These are phyloP conservation scores for Crotalaria pallida DNA, from an alignment of 306 rosid species.

Conservation along the genomic window DNA sequence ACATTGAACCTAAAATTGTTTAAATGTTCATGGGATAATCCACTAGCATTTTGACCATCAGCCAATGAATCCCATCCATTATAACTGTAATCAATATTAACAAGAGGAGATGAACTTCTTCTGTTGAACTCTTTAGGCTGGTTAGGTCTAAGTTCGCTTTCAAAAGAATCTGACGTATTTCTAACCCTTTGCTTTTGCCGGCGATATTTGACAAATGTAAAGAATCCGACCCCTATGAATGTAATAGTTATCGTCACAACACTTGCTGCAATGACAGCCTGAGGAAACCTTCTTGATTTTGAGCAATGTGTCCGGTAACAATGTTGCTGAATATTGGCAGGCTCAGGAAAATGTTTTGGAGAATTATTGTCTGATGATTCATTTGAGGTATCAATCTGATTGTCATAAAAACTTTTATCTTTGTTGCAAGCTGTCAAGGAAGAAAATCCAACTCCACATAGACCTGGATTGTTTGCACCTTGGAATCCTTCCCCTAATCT, in stretches of 20 bases:
- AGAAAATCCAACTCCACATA: constrained; percentile 67
- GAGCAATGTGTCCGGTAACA: constrained; percentile 48
- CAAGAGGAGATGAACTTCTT: constrained; percentile 77
- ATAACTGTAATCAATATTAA: constrained; percentile 55
- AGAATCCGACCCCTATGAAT: constrained; percentile 18
- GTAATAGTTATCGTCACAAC: constrained; percentile 35
- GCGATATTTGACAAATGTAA: constrained; percentile 43
- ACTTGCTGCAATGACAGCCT: constrained; percentile 41
- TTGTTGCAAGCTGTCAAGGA: constrained; percentile 43
- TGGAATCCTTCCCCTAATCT: constrained; percentile 51
- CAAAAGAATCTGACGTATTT: constrained; percentile 43
- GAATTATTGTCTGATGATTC: constrained; percentile 9
- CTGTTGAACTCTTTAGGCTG: constrained; percentile 47
- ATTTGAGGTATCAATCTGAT: constrained; percentile 21
- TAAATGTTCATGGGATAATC: constrained; percentile 43
- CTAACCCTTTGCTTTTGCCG: constrained; percentile 57
- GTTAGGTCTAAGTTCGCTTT: constrained; percentile 47
- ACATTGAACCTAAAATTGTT: constrained; percentile 50
- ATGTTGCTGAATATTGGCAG: constrained; percentile 26
- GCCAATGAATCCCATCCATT: constrained; percentile 66
- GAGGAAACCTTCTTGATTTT: constrained; percentile 42
- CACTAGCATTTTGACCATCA: constrained; percentile 39
- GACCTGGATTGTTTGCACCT: constrained; percentile 49
- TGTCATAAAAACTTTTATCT: background rate
- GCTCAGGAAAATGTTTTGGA: constrained; percentile 30